These are phyloP conservation scores for Durotheca rogersii DNA, from an alignment of 495 filamentous ascomycete genomes.

Conservation along the genomic window DNA sequence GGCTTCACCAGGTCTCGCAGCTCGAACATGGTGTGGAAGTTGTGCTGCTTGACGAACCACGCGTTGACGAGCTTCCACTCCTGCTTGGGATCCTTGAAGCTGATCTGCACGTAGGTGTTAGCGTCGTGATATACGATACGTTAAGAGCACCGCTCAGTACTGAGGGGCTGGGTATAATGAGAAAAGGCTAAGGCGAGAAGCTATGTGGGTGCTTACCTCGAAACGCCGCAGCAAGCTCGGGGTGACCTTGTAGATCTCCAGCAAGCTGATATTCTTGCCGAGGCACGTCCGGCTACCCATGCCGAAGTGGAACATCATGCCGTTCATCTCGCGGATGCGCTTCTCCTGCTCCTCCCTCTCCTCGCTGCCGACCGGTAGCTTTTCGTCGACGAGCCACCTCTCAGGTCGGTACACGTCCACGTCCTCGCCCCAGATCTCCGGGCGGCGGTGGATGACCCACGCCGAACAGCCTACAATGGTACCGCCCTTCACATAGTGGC, in stretches of 20 bases:
- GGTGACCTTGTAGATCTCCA: slow-evolving; percentile 81
- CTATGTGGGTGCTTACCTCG: slow-evolving; percentile 47
- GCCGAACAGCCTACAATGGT: slow-evolving; percentile 64
- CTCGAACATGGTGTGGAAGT: slow-evolving; percentile 61
- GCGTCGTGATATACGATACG: too few relatives aligned
- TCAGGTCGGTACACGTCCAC: slow-evolving; percentile 60
- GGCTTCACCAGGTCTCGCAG: slow-evolving; percentile 48
- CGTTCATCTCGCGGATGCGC: slow-evolving; percentile 57
- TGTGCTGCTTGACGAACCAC: slow-evolving; percentile 71
- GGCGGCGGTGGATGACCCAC: slow-evolving; percentile 62
- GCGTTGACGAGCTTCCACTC: slow-evolving; percentile 70
- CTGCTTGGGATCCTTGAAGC: slow-evolving; percentile 56
- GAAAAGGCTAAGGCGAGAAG: not conserved
- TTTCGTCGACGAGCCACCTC: slow-evolving; percentile 53
- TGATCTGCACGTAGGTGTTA: slow-evolving; percentile 42
- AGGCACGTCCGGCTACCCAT: slow-evolving; percentile 64
- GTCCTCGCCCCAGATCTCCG: slow-evolving; percentile 60
- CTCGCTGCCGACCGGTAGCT: slow-evolving; percentile 24
- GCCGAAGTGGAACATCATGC: slow-evolving; percentile 62
- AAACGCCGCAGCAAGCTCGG: slow-evolving; percentile 71
- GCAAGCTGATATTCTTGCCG: slow-evolving; percentile 68
- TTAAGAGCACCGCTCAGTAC: too few relatives aligned
- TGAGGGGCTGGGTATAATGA: not conserved
- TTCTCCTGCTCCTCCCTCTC: slow-evolving; percentile 43
- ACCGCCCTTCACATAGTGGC: slow-evolving; percentile 57